Percentiles rank a stretch among this genome's conserved stretches.
Evolutionary conservation across 768 basidiomycete genomes (phyloP).

Genomic region (Pisolithus microcarpus): DNA sequence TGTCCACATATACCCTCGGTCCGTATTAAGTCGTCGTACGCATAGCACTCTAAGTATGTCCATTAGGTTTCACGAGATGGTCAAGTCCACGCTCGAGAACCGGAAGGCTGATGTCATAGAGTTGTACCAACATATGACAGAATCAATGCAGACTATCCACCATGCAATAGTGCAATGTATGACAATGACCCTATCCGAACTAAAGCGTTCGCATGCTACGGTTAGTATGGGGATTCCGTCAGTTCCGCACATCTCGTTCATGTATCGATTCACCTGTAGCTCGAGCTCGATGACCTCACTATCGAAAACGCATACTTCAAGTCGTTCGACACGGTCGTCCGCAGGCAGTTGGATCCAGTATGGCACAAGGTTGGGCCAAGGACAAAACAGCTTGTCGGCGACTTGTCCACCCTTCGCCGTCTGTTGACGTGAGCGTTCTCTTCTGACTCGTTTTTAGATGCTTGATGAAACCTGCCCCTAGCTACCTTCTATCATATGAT

Average conservation of each 20-base stretch:
- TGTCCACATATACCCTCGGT: conserved; percentile 94
- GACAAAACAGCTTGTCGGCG: conserved; percentile 86
- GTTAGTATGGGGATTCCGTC: conserved; percentile 25
- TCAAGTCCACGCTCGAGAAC: conserved; percentile 75
- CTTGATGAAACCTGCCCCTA: neutral
- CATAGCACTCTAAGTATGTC: neutral
- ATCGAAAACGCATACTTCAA: conserved; percentile 92
- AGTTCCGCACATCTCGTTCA: neutral
- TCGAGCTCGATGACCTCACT: conserved; percentile 89
- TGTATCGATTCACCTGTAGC: conserved; percentile 37
- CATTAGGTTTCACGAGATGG: conserved; percentile 78
- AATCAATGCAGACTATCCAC: conserved; percentile 89
- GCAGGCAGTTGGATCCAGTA: conserved; percentile 83
- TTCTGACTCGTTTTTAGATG: neutral
- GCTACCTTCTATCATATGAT: conserved; percentile 83
- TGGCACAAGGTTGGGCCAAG: conserved; percentile 96
- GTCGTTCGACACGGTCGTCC: conserved; percentile 84
- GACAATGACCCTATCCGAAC: conserved; percentile 79
- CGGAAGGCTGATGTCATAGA: conserved; percentile 90
- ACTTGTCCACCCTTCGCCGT: conserved; percentile 77
- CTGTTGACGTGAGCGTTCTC: conserved; percentile 58
- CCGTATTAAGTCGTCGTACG: conserved; percentile 5
- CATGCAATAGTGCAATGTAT: conserved; percentile 90
- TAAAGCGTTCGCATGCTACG: conserved; percentile 80
- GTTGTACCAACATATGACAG: conserved; percentile 77